Evolutionary conservation across 192 early-diverging fungal species (phyloP), one percentile per base, ranked within the genome.

Genomic region (Paraglomus brasilianum): DNA sequence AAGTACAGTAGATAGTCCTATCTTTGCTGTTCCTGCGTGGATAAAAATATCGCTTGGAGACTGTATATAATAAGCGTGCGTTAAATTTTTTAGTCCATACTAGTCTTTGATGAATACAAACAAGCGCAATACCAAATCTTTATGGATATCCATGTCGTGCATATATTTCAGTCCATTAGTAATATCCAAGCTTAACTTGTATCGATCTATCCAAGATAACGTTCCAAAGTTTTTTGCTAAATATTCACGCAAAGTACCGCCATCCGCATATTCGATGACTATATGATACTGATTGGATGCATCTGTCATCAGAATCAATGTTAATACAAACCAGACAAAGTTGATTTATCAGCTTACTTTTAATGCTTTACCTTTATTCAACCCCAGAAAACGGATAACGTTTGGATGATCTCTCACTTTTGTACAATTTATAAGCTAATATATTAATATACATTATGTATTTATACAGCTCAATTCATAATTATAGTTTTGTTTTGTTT

Each of bases 81-180:
- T 15, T 2, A 40, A 58, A 40, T 22, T 47, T 47, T 47, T 10
- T 47, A 10, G 19, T 22, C 1, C 5, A 56, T 22, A 19, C 5
- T 2, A 0, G n/a, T 39, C 30, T 22, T 15, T 8, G 11, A 19
- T 1, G 15, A 58, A 24, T 58, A n/a, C n/a, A n/a, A n/a, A n/a
- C n/a, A n/a, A n/a, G n/a, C n/a, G n/a, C n/a, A n/a, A n/a, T 58
- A 58, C 56, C 13, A 58, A 58, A 58, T 58, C 19, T 39, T 38
- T n/a, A 58, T 58, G 56, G 41, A 58, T 58, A 0, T 58, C 56
- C 14, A 39, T 58, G 8, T 9, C 56, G 6, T 58, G 56, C 41
- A 58, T 39, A 39, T 39, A 58, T 24, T 21, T 7, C 17, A 58
- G 14, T 9, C 14, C 56, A n/a, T 8, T 40, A 6, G 41, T 39